Evolutionary conservation across 345 rosid genomes (phyloP).

Genomic region (Anastatica hierochuntica): DNA sequence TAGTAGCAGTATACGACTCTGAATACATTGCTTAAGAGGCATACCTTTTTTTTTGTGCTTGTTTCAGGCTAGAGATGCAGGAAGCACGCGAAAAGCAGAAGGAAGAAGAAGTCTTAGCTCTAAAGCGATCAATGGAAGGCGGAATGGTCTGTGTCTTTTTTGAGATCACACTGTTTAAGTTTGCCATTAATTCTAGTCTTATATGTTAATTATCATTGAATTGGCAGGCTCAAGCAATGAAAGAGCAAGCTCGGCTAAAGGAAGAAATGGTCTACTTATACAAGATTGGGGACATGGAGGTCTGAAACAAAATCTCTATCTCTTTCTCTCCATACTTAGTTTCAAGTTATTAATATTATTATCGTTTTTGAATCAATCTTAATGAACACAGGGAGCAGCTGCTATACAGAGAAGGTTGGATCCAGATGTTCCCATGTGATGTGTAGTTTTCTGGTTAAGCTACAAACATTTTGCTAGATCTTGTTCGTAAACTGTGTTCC

Average conservation of each 20-base stretch:
- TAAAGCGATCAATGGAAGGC: conserved; percentile 80
- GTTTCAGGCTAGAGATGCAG: conserved; percentile 65
- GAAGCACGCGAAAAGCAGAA: conserved; percentile 78
- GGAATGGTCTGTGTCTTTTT: conserved; percentile 69
- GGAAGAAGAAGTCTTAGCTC: conserved; percentile 67
- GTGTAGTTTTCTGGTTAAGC: neutral
- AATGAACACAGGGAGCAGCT: conserved; percentile 54
- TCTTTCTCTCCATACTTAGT: neutral
- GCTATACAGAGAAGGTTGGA: conserved; percentile 71
- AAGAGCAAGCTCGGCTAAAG: conserved; percentile 78
- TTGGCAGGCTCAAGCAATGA: conserved; percentile 87
- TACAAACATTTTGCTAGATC: no score
- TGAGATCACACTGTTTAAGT: neutral
- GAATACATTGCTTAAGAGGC: neutral
- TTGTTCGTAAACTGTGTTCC: no score
- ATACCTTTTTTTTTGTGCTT: conserved; percentile 2
- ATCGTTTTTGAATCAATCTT: neutral
- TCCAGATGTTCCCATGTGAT: conserved; percentile 59
- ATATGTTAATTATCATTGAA: neutral
- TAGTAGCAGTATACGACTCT: no score
- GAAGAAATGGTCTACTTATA: conserved; percentile 93
- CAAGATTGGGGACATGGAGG: conserved; percentile 93
- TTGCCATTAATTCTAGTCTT: neutral
- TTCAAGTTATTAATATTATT: neutral
- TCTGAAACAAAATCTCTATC: neutral